These are phyloP conservation scores for Solanum rostratum DNA, from an alignment of 257 asterid species.

Conservation along the genomic window DNA sequence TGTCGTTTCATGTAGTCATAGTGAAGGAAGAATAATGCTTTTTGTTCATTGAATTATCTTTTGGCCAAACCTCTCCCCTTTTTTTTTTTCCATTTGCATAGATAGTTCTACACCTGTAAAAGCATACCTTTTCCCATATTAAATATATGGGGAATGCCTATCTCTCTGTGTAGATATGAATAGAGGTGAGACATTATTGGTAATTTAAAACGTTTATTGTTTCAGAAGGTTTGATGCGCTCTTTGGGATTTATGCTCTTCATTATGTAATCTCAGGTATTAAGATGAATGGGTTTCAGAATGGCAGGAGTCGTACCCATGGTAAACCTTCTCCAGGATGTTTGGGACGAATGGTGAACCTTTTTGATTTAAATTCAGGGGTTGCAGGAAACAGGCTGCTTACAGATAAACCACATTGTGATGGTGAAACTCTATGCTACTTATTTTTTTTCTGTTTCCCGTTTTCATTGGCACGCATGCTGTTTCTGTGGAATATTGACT, in stretches of 20 bases:
- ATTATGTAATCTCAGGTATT: constrained; percentile 26
- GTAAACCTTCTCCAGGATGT: constrained; percentile 64
- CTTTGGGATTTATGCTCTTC: constrained; percentile 5
- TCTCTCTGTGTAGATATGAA: not conserved
- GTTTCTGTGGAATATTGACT: not conserved
- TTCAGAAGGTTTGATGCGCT: not conserved
- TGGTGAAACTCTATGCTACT: constrained; percentile 29
- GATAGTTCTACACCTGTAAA: not conserved
- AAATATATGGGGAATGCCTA: not conserved
- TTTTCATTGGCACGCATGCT: not conserved
- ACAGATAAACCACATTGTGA: constrained; percentile 68
- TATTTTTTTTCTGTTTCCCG: not conserved
- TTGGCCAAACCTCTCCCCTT: not conserved
- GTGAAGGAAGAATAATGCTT: not conserved
- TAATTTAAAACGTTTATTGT: not conserved
- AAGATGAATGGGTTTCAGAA: constrained; percentile 63
- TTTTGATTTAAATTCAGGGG: constrained; percentile 65
- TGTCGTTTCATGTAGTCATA: not conserved
- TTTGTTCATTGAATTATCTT: not conserved
- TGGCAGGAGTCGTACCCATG: constrained; percentile 26
- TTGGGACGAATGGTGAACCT: constrained; percentile 90
- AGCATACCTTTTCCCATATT: not conserved
- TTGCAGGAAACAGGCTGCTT: constrained; percentile 54
- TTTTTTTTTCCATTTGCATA: not conserved
- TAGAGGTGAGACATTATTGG: not conserved